These are phyloP conservation scores for Cordyceps javanica DNA, from an alignment of 2,329 filamentous ascomycete genomes.

Conservation along the genomic window DNA sequence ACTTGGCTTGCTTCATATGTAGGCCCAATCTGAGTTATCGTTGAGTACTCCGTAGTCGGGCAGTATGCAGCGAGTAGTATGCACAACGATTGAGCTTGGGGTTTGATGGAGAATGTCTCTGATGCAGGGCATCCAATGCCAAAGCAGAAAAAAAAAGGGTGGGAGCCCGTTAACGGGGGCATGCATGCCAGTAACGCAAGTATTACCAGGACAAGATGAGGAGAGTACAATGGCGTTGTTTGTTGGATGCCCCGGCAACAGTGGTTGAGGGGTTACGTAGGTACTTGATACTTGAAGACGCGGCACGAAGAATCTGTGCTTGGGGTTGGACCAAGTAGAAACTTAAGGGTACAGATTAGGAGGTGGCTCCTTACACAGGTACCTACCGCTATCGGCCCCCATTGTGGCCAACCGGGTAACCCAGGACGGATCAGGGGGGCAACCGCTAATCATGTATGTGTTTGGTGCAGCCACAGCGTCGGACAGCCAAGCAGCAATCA, in stretches of 20 bases:
- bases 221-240: conserved; percentile 1
- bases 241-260: conserved; percentile 10
- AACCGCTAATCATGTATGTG: neutral
- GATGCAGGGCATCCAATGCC: neutral
- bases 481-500: neutral
- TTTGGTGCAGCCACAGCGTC: neutral
- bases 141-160: neutral
- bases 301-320: too few relatives aligned
- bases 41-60: too few relatives aligned
- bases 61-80: too few relatives aligned
- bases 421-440: neutral
- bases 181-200: neutral
- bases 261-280: neutral
- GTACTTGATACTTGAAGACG: neutral
- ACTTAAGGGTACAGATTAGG: too few relatives aligned
- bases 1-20: too few relatives aligned
- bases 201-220: neutral
- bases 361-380: too few relatives aligned
- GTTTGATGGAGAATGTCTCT: conserved; percentile 3
- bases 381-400: too few relatives aligned
- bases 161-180: neutral
- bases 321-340: too few relatives aligned
- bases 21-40: too few relatives aligned
- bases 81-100: too few relatives aligned
- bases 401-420: neutral